Evolutionary conservation across 306 rosid genomes (phyloP).

Genomic region (Cicer yamashitae): DNA sequence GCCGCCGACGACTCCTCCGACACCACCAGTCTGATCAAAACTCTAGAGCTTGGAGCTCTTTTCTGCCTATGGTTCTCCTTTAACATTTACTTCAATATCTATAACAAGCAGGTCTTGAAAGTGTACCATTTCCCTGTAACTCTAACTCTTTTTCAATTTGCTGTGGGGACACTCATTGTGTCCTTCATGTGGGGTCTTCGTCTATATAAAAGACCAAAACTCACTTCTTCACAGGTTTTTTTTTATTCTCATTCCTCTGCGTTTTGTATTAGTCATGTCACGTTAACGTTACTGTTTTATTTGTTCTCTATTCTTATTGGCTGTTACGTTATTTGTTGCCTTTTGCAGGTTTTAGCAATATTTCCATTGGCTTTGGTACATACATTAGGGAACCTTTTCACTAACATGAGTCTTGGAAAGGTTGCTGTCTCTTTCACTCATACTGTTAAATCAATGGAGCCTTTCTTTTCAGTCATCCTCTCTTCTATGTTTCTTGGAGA

Average conservation of each 20-base stretch:
- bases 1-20: conserved; percentile 39
- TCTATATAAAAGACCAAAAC: conserved; percentile 77
- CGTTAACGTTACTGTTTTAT: conserved; percentile 3
- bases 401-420: conserved; percentile 96
- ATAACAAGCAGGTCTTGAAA: conserved; percentile 95
- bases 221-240: conserved; percentile 75
- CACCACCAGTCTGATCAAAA: conserved; percentile 40
- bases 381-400: conserved; percentile 85
- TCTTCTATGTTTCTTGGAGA: conserved; percentile 95
- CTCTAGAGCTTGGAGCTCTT: conserved; percentile 71
- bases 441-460: conserved; percentile 94
- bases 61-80: conserved; percentile 84
- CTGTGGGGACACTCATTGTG: conserved; percentile 72
- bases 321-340: not conserved
- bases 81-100: conserved; percentile 92
- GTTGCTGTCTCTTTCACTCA: conserved; percentile 98
- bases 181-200: conserved; percentile 79
- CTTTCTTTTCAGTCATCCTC: conserved; percentile 87
- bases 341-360: conserved; percentile 75
- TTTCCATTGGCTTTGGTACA: conserved; percentile 85
- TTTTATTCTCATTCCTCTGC: not conserved
- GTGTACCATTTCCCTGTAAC: conserved; percentile 78
- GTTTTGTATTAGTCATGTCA: not conserved
- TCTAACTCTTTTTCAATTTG: conserved; percentile 69
- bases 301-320: not conserved